Percentiles rank a stretch among this genome's conserved stretches.
Conservation (phyloP, 176 grass and related monocot genomes). For the Musa schizocarpa region DNA sequence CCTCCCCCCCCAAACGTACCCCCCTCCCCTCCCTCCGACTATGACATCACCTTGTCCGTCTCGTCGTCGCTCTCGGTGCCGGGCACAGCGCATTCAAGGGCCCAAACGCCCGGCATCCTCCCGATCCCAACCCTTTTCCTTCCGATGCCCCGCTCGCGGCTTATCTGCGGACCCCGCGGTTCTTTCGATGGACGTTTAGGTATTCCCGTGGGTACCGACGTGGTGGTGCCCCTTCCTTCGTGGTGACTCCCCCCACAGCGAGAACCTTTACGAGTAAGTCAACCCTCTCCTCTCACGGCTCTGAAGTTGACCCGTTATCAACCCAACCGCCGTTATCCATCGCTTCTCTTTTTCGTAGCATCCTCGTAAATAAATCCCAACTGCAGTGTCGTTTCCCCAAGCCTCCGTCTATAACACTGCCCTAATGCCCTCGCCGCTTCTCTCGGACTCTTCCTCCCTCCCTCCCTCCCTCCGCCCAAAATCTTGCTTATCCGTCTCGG, state of each 20-base stretch:
- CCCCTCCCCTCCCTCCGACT: background rate
- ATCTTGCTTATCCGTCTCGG: background rate
- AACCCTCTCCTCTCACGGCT: background rate
- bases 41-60: background rate
- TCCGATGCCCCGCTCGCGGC: background rate
- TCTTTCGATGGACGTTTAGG: background rate
- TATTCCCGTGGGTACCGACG: background rate
- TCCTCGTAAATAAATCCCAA: background rate
- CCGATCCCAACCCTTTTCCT: no score
- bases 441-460: background rate
- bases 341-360: background rate
- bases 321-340: background rate
- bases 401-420: background rate
- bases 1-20: background rate
- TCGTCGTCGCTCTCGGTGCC: background rate
- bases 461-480: background rate
- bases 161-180: background rate
- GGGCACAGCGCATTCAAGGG: background rate
- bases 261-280: background rate
- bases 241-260: background rate
- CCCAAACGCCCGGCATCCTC: background rate
- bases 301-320: slow-evolving; percentile 4
- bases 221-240: no score
- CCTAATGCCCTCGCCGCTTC: background rate
- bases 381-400: background rate